These are phyloP conservation scores for Umbelopsis vinacea DNA, from an alignment of 192 early-diverging fungal genomes.

Conservation along the genomic window DNA sequence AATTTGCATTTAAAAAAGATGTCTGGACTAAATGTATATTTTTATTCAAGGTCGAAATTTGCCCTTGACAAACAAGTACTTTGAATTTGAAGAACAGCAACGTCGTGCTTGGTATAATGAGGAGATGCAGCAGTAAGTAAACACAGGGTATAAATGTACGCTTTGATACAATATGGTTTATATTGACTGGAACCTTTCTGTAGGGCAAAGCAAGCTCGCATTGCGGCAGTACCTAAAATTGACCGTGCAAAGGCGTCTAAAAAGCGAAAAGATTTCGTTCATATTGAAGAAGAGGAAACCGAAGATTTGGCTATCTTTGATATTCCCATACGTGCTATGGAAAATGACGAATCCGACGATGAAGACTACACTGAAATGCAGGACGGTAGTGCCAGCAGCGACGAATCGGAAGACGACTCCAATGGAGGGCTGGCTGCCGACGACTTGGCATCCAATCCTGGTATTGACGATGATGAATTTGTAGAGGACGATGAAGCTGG, in stretches of 20 bases:
- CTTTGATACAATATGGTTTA: no score
- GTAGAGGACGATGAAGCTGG: slow-evolving; percentile 48
- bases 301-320: slow-evolving; percentile 22
- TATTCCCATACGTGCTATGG: neutral
- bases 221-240: slow-evolving; percentile 25
- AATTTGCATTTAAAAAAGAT: no score
- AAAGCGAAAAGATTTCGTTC: slow-evolving; percentile 37
- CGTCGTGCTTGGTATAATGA: slow-evolving; percentile 45
- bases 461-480: slow-evolving; percentile 20
- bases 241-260: slow-evolving; percentile 33
- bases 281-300: slow-evolving; percentile 39
- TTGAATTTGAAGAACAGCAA: slow-evolving; percentile 56
- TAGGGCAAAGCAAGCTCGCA: slow-evolving; percentile 24
- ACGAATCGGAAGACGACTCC: slow-evolving; percentile 18
- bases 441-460: neutral
- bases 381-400: neutral
- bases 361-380: slow-evolving; percentile 42
- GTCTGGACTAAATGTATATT: no score
- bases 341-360: slow-evolving; percentile 42
- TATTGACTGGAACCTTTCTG: no score
- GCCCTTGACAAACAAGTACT: slow-evolving; percentile 47
- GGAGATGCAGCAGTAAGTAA: slow-evolving; percentile 45
- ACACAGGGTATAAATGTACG: neutral
- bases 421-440: slow-evolving; percentile 10
- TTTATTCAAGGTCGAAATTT: slow-evolving; percentile 53